A percentile compares a stretch with the other conserved stretches of the same genome.
phyloP scores from a whole-genome alignment of 140 eudicot species.

The Erigeron philadelphicus region DNA sequence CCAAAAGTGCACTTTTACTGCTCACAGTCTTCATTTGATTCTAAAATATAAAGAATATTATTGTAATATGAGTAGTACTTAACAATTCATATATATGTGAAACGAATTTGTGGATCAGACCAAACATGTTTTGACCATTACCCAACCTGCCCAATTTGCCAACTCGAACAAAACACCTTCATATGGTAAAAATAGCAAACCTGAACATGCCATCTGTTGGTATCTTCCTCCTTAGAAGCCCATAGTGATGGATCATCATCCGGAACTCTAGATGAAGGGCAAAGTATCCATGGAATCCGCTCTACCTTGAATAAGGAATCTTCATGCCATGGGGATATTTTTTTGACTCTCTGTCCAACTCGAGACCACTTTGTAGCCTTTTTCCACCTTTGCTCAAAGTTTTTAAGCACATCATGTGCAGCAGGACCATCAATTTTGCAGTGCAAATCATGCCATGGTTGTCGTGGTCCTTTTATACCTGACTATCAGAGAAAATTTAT shows the following conservation, averaged over 20 bases:
- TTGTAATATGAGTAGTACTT: neutral
- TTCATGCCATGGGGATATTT: neutral
- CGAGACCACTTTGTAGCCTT: constrained; percentile 7
- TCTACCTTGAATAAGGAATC: neutral
- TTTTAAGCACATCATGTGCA: constrained; percentile 7
- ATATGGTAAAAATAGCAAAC: constrained; percentile 25
- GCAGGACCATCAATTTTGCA: constrained; percentile 8
- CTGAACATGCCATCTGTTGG: constrained; percentile 93
- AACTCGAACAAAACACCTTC: neutral
- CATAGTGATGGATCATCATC: constrained; percentile 7
- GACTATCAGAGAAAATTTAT: constrained; percentile 18
- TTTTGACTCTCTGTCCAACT: neutral
- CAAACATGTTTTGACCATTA: neutral
- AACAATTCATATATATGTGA: neutral
- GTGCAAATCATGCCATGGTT: constrained; percentile 14
- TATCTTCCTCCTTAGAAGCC: constrained; percentile 25
- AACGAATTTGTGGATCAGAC: neutral
- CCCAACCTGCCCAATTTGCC: neutral
- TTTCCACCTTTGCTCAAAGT: constrained; percentile 6
- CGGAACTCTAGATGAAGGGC: constrained; percentile 8
- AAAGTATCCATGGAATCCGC: constrained; percentile 4
- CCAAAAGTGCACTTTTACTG: neutral
- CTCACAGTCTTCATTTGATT: neutral
- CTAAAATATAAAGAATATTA: neutral
- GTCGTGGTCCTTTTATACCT: constrained; percentile 21